Evolutionary conservation across 768 basidiomycete species (phyloP).

Genomic region (Strobilomyces dryophilus): DNA sequence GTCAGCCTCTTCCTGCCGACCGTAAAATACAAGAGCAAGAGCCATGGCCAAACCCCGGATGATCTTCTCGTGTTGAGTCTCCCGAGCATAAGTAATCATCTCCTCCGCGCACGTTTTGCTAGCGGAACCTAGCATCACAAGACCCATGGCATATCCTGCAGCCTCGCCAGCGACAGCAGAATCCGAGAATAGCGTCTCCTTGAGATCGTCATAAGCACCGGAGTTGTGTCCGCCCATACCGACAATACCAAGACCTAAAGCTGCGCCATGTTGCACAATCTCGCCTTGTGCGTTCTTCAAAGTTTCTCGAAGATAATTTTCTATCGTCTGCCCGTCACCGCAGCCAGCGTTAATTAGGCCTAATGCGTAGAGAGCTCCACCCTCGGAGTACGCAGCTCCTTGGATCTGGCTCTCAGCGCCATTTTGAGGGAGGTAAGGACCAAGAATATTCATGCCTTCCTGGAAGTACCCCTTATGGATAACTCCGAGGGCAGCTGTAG

Average conservation of each 20-base stretch:
- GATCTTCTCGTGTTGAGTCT: slow-evolving; percentile 99
- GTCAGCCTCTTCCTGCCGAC: slow-evolving; percentile 89
- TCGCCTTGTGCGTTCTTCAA: slow-evolving; percentile 75
- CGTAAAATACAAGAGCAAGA: slow-evolving; percentile 88
- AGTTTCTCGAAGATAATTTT: slow-evolving; percentile 74
- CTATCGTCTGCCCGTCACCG: slow-evolving; percentile 64
- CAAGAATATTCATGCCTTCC: slow-evolving; percentile 87
- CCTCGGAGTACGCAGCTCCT: slow-evolving; percentile 87
- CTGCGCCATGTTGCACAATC: slow-evolving; percentile 95
- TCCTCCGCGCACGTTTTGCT: slow-evolving; percentile 77
- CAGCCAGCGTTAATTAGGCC: slow-evolving; percentile 94
- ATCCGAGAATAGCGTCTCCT: slow-evolving; percentile 86
- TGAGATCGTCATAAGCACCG: slow-evolving; percentile 90
- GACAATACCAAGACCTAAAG: slow-evolving; percentile 92
- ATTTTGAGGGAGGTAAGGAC: slow-evolving; percentile 85
- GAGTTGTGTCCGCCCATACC: slow-evolving; percentile 89
- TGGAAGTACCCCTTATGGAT: slow-evolving; percentile 97
- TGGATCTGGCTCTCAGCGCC: slow-evolving; percentile 72
- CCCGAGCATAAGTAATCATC: slow-evolving; percentile 94
- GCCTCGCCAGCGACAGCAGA: slow-evolving; percentile 96
- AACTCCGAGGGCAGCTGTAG: slow-evolving; percentile 94
- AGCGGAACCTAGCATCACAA: slow-evolving; percentile 96
- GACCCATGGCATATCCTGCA: slow-evolving; percentile 94
- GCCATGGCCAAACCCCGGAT: slow-evolving; percentile 94
- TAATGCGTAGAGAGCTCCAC: slow-evolving; percentile 92